Percentiles rank a stretch among this genome's conserved stretches.
phyloP scores from a whole-genome alignment of 768 basidiomycete species.

The Phaeotremella fagi region DNA sequence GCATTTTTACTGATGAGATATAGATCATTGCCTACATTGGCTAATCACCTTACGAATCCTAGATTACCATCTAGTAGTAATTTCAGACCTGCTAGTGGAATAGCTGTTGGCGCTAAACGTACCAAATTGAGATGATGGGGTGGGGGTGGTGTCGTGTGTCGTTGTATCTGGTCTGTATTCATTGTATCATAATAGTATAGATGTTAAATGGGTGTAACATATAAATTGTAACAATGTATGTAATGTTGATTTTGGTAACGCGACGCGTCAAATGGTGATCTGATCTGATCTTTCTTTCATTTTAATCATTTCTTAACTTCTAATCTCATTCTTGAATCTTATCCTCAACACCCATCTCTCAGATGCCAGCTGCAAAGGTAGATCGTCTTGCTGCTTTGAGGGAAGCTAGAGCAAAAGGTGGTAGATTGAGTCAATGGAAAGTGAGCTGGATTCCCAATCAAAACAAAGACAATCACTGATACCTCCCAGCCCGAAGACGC shows the following conservation, averaged over 20 bases:
- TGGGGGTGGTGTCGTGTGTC: no score
- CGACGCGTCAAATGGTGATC: no score
- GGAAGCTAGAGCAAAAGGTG: constrained; percentile 47
- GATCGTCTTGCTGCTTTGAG: constrained; percentile 48
- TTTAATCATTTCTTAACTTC: no score
- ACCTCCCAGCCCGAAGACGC: constrained; percentile 55
- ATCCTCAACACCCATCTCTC: no score
- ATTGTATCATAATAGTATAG: no score
- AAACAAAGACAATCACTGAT: no score
- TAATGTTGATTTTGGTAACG: no score
- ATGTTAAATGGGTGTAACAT: no score
- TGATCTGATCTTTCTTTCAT: no score
- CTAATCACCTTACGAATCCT: constrained; percentile 9
- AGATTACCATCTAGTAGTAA: constrained; percentile 39
- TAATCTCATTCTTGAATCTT: no score
- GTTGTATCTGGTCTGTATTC: neutral
- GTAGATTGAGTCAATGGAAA: constrained; percentile 47
- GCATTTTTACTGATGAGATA: neutral
- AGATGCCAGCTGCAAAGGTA: constrained; percentile 10
- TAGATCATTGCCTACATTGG: constrained; percentile 37
- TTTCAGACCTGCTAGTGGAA: constrained; percentile 29
- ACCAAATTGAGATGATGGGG: constrained; percentile 26
- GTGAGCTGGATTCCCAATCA: constrained; percentile 32
- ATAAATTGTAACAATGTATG: no score
- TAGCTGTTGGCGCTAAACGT: constrained; percentile 11